Evolutionary conservation across 2,329 filamentous ascomycete species (phyloP), one percentile per base, ranked within the genome.

Genomic region (Hysterium pulicare): DNA sequence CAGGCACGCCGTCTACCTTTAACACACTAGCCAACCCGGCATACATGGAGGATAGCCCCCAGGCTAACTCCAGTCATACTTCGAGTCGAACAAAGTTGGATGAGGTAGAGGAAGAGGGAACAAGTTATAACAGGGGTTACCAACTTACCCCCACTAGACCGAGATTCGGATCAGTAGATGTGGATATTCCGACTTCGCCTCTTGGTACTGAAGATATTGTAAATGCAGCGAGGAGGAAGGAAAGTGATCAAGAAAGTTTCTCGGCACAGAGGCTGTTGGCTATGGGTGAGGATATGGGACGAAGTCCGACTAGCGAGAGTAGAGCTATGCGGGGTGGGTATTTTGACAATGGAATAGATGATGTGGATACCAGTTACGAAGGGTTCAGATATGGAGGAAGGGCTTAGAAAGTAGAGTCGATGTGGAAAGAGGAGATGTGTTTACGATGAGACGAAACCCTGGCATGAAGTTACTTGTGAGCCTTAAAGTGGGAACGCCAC

Each of bases 1-100:
- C 58, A 1, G 58, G 58, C 11, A 64, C 61, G 1, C 61, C 59
- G 1, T 56, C 50, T 16, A 65, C 59, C 0, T 57, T 62, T 31
- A 54, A 53, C 2, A 61, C 58, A 4, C 42, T 64, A 10, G 51
- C 51, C 3, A 55, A 54, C 9, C 47, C 17, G 4, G 23, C 17
- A 6, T 43, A 45, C 31, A 23, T 23, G 16, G 33, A 32, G 26
- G 46, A 43, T 4, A 8, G 8, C 7, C 45, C 50, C 17, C 16
- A 45, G 5, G 45, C 10, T 10, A 17, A 35, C 3, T 56, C 41
- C 30, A 48, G 54, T 9, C 42, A 53, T 13, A 44, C 46, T 1
- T 57, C 54, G n/a, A 62, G 58, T 30, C 38, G 34, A 5, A 59
- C 53, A 13, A 43, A 51, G 5, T 28, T 60, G 10, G 54, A 43